Conservation (phyloP, 306 rosid genomes). For the Elaeagnus macrophylla region DNA sequence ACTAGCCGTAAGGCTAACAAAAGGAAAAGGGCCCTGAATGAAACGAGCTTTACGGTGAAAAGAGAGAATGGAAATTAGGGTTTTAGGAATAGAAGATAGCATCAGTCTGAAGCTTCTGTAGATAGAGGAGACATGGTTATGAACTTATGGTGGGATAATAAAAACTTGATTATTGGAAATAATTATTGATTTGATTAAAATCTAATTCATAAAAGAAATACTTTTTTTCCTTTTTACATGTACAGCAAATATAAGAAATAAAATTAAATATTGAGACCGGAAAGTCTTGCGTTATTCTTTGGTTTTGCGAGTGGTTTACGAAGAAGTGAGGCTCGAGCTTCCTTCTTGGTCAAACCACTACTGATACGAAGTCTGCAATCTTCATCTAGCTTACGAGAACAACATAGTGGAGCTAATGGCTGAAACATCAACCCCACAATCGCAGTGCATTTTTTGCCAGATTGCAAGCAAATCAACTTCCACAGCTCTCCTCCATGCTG, state of each 20-base stretch:
- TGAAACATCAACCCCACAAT: constrained; percentile 18
- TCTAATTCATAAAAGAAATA: no score
- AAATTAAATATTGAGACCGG: no score
- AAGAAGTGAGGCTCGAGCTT: no score
- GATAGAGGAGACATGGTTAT: not conserved
- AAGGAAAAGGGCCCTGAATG: not conserved
- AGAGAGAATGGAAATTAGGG: constrained; percentile 23
- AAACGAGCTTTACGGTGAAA: constrained; percentile 12
- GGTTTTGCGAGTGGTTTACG: no score
- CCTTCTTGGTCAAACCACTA: no score
- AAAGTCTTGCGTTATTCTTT: no score
- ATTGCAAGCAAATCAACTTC: constrained; percentile 38
- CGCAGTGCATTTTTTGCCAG: constrained; percentile 47
- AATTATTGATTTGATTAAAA: no score
- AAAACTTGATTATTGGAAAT: no score
- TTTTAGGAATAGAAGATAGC: constrained; percentile 25
- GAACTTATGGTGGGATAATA: not conserved
- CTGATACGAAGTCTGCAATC: not conserved
- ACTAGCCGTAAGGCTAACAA: constrained; percentile 5
- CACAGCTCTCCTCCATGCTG: constrained; percentile 37
- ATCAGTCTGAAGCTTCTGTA: constrained; percentile 5
- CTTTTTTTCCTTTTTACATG: no score
- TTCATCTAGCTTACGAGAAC: not conserved
- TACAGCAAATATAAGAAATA: no score
- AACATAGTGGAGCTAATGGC: constrained; percentile 29